Evolutionary conservation across 2,329 filamentous ascomycete species (phyloP).

Genomic region (Epichloe sibirici): DNA sequence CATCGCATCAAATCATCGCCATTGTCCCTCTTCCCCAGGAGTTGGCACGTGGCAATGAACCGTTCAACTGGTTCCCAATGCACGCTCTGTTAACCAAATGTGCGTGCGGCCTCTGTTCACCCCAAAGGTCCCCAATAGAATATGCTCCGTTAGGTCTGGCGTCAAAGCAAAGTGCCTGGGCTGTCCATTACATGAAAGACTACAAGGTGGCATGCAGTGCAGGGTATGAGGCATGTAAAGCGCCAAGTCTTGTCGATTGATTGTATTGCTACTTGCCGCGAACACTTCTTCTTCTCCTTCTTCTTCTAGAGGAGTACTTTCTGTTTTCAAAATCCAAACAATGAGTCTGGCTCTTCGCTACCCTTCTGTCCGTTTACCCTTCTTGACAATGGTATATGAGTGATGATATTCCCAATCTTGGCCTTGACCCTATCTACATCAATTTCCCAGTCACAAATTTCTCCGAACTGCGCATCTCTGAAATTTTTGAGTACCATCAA

Average conservation of each 20-base stretch:
- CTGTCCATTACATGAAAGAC: too few species aligned
- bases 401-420: conserved; percentile 63
- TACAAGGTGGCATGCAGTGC: background rate
- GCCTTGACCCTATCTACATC: conserved; percentile 52
- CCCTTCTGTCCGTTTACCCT: background rate
- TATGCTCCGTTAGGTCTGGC: too few species aligned
- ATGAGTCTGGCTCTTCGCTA: background rate
- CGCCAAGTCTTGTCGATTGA: background rate
- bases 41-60: too few species aligned
- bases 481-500: conserved; percentile 16
- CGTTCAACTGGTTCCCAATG: too few species aligned
- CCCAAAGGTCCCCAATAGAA: too few species aligned
- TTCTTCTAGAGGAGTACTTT: background rate
- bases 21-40: too few species aligned
- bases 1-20: too few species aligned
- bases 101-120: too few species aligned
- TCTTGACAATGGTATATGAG: conserved; percentile 28
- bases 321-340: conserved; percentile 7
- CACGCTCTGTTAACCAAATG: too few species aligned
- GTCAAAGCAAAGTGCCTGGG: too few species aligned
- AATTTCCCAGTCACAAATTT: conserved; percentile 33
- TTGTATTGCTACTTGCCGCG: background rate
- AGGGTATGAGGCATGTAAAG: background rate
- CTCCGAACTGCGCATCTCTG: conserved; percentile 12
- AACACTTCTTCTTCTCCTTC: too few species aligned